A percentile compares a stretch with the other conserved stretches of the same genome.
Evolutionary conservation across 1,284 basidiomycete species (phyloP).

Genomic region (Leccinum angustisporum): DNA sequence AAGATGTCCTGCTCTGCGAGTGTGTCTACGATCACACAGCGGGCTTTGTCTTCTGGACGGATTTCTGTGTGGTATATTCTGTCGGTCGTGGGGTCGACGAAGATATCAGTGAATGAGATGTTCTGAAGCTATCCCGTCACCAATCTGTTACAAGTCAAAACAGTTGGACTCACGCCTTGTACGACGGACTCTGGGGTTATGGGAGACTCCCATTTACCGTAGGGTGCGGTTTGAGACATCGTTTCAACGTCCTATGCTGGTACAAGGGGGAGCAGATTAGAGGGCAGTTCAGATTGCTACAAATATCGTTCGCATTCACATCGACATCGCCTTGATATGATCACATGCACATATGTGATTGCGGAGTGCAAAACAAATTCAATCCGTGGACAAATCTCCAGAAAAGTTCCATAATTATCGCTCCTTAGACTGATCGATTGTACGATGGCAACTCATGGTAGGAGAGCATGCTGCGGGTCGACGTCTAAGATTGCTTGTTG

Average conservation of each 20-base stretch:
- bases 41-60: conserved; percentile 40
- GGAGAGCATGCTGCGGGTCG: background rate
- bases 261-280: background rate
- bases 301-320: background rate
- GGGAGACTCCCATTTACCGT: conserved; percentile 61
- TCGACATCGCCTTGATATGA: background rate
- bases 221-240: conserved; percentile 43
- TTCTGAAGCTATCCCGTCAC: conserved; percentile 15
- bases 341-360: conserved; percentile 1
- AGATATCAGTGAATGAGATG: conserved; percentile 32
- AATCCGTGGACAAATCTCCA: background rate
- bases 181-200: conserved; percentile 55
- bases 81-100: conserved; percentile 35
- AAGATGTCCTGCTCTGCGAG: conserved; percentile 32
- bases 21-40: conserved; percentile 30
- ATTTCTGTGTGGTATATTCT: conserved; percentile 41
- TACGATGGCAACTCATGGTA: no score
- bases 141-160: background rate
- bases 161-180: conserved; percentile 41
- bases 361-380: background rate
- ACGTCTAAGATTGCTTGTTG: background rate
- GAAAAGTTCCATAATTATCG: no score
- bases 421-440: no score
- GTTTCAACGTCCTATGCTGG: background rate
- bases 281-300: background rate